A percentile compares a stretch with the other conserved stretches of the same genome.
Evolutionary conservation across 805 yeast genomes (phyloP).

Genomic region (Candida hungchunana): DNA sequence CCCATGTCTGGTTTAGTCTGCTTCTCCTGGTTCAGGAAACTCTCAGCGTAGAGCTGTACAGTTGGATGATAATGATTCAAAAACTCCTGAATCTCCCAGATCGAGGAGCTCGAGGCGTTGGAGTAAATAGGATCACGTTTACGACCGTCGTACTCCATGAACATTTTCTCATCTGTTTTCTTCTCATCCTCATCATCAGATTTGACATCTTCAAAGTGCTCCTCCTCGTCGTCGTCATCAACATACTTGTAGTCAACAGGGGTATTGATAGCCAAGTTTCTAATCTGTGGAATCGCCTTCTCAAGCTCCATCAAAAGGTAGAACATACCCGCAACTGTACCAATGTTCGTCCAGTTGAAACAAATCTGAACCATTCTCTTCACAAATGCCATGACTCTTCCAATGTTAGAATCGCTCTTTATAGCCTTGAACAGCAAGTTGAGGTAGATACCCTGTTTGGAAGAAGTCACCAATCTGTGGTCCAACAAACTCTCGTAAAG

Average conservation of each 20-base stretch:
- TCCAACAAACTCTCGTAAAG: constrained; percentile 87
- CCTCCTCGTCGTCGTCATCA: constrained; percentile 38
- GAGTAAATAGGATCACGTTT: constrained; percentile 92
- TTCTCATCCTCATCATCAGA: constrained; percentile 27
- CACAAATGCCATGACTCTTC: constrained; percentile 81
- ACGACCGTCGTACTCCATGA: constrained; percentile 62
- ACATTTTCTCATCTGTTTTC: constrained; percentile 6
- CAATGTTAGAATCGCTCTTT: constrained; percentile 56
- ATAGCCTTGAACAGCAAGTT: constrained; percentile 81
- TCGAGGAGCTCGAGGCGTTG: constrained; percentile 72
- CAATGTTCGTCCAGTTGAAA: constrained; percentile 80
- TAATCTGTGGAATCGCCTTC: constrained; percentile 59
- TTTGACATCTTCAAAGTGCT: constrained; percentile 30
- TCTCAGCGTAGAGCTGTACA: constrained; percentile 71
- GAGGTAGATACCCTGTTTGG: constrained; percentile 90
- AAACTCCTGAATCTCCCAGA: constrained; percentile 84
- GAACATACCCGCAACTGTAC: constrained; percentile 82
- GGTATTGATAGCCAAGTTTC: constrained; percentile 54
- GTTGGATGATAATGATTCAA: constrained; percentile 89
- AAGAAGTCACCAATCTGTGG: constrained; percentile 74
- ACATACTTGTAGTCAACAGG: constrained; percentile 47
- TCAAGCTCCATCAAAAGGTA: constrained; percentile 67
- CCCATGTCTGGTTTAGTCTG: constrained; percentile 84
- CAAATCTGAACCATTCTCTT: constrained; percentile 87
- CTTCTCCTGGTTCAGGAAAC: constrained; percentile 43